Percentiles rank a stretch among this genome's conserved stretches.
Conservation (phyloP, 108 stramenopile genomes). For the Discostella pseudostelligera region DNA sequence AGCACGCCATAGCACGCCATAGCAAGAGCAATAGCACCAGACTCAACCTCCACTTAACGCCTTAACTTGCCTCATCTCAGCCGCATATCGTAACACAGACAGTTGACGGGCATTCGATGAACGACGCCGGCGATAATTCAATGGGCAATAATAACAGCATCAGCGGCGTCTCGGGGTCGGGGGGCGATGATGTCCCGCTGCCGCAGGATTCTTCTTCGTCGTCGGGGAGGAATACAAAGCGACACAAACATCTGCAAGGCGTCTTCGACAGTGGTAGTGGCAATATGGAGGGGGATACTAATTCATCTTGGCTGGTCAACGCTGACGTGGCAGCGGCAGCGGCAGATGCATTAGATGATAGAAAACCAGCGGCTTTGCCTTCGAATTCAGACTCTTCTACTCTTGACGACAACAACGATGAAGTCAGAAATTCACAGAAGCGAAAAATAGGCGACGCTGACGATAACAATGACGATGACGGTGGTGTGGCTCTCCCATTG, state of each 20-base stretch:
- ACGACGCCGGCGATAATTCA: not conserved
- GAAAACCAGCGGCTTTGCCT: slow-evolving; percentile 12
- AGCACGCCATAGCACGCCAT: too few species aligned
- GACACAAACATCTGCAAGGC: not conserved
- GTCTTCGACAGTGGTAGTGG: not conserved
- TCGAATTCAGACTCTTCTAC: not conserved
- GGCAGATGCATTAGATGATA: slow-evolving; percentile 1
- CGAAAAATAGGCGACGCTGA: too few species aligned
- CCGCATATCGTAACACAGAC: too few species aligned
- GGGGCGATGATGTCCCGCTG: too few species aligned
- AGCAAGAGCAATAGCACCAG: too few species aligned
- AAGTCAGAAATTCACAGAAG: too few species aligned
- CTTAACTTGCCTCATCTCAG: too few species aligned
- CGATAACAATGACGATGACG: not conserved
- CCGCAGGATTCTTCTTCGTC: not conserved
- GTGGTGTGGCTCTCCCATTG: slow-evolving; percentile 9
- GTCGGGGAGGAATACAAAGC: not conserved
- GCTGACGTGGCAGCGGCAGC: not conserved
- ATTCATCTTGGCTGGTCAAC: not conserved
- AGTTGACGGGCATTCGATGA: too few species aligned
- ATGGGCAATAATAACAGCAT: not conserved
- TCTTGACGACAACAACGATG: not conserved
- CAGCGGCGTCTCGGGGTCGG: not conserved
- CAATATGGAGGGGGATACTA: not conserved
- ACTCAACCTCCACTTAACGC: too few species aligned